Evolutionary conservation across 2,329 filamentous ascomycete genomes (phyloP).

Genomic region (Arthrobotrys musiformis): DNA sequence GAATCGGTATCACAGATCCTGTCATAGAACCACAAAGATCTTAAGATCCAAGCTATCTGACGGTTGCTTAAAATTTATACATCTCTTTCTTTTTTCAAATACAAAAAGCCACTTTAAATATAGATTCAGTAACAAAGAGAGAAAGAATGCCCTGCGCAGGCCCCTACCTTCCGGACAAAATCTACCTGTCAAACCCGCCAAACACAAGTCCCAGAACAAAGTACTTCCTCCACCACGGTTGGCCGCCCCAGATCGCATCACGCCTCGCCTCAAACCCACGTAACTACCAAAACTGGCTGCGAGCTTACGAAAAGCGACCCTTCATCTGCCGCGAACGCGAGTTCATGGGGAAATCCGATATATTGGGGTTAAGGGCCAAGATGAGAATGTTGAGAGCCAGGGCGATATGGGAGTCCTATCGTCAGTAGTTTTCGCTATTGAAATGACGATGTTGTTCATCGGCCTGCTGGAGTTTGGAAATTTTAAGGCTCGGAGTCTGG

Average conservation of each 20-base stretch:
- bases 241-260: neutral
- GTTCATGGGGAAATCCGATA: neutral
- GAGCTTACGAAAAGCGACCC: conserved; percentile 4
- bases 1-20: too few species aligned
- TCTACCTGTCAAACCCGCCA: neutral
- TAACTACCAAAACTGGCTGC: neutral
- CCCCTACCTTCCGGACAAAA: conserved; percentile 6
- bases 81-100: too few species aligned
- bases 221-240: conserved; percentile 24
- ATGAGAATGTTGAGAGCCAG: neutral
- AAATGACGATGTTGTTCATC: too few species aligned
- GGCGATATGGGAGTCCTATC: too few species aligned
- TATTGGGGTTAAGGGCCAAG: neutral
- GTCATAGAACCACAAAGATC: too few species aligned
- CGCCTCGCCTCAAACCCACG: neutral
- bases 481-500: too few species aligned
- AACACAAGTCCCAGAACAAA: neutral
- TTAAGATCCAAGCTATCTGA: too few species aligned
- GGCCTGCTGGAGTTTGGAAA: too few species aligned
- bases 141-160: conserved; percentile 27
- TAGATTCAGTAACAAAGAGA: neutral
- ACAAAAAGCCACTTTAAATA: too few species aligned
- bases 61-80: too few species aligned
- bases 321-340: conserved; percentile 12
- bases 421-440: too few species aligned